phyloP scores from a whole-genome alignment of 2,329 filamentous ascomycete species.

The Periglandula ipomoeae region DNA sequence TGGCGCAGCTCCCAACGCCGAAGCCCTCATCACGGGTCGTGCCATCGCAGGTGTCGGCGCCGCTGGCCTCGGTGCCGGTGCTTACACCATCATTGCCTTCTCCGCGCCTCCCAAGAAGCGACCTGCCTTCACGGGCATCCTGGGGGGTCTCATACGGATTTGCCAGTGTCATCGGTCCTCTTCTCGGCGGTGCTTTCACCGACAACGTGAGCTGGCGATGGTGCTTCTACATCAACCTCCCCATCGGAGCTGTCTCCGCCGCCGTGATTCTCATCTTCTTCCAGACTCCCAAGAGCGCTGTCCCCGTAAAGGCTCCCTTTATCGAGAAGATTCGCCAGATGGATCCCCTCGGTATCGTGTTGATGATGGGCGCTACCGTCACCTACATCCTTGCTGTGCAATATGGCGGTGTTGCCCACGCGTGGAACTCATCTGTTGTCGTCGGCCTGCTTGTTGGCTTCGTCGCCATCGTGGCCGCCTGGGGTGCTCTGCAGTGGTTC shows the following conservation, averaged over 20 bases:
- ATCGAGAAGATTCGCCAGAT: conserved; percentile 38
- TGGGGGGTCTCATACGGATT: conserved; percentile 28
- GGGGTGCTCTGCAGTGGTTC: conserved; percentile 28
- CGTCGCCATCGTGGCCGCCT: conserved; percentile 23
- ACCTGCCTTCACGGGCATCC: conserved; percentile 28
- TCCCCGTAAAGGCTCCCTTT: conserved; percentile 26
- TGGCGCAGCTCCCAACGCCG: conserved; percentile 33
- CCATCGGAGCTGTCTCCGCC: conserved; percentile 25
- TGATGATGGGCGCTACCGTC: conserved; percentile 36
- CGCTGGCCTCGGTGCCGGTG: conserved; percentile 38
- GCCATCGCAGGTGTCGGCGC: conserved; percentile 35
- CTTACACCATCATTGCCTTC: conserved; percentile 41
- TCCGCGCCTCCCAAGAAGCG: conserved; percentile 25
- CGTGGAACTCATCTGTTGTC: conserved; percentile 32
- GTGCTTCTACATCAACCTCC: conserved; percentile 32
- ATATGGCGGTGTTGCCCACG: conserved; percentile 34
- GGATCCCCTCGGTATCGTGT: conserved; percentile 34
- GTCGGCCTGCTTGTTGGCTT: conserved; percentile 35
- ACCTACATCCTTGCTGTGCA: conserved; percentile 37
- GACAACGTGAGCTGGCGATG: conserved; percentile 28
- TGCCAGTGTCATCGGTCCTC: conserved; percentile 17
- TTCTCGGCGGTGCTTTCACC: conserved; percentile 29
- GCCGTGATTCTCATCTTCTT: conserved; percentile 32
- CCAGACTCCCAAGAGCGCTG: conserved; percentile 28
- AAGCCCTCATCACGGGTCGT: conserved; percentile 40